Evolutionary conservation across 2,329 filamentous ascomycete genomes (phyloP), one percentile per base, ranked within the genome.

Genomic region (Diaporthe batatas): DNA sequence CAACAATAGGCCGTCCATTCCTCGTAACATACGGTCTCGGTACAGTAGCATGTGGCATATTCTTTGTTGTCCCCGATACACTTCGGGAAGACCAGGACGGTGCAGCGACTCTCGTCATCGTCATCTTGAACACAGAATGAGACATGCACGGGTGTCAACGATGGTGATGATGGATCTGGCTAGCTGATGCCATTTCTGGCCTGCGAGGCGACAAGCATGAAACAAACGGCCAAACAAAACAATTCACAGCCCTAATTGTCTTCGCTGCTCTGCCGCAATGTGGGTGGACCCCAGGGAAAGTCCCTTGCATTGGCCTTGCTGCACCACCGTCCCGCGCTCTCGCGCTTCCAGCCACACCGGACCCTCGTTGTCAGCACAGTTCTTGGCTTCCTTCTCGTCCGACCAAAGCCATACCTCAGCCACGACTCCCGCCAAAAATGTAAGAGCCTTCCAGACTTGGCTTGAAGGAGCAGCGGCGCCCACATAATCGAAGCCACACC

Each of bases 391-490:
- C 55, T 62, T 29, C 68, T 62, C 49, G 68, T 70, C 68, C 42
- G 44, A 70, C 68, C 44, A 53, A 59, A 53, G 55, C 44, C 68
- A 67, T 42, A 62, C 55, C 68, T 62, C 68, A 62, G 68, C 68
- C 68, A 70, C 68, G 34, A 70, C 44, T 70, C 68, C 55, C 55
- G 21, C 32, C 16, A 23, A 32, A 42, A 42, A 53, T 6, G 21
- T 49, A 42, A 70, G 44, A 8, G 34, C 39, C 32, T 23, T 1
- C 21, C n/a, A 51, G 65, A 57, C 65, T 47, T 68, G 65, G 65
- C 47, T 53, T 53, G 62, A 36, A 67, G 62, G 62, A 67, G 39
- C n/a, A 67, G 44, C 21, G 44, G 53, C 32, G 23, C 23, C 32
- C 47, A 59, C 55, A n/a, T 29, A 29, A 18, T 62, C 55, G 68